Evolutionary conservation across 2,329 filamentous ascomycete genomes (phyloP).

Genomic region (Fusarium illudens): DNA sequence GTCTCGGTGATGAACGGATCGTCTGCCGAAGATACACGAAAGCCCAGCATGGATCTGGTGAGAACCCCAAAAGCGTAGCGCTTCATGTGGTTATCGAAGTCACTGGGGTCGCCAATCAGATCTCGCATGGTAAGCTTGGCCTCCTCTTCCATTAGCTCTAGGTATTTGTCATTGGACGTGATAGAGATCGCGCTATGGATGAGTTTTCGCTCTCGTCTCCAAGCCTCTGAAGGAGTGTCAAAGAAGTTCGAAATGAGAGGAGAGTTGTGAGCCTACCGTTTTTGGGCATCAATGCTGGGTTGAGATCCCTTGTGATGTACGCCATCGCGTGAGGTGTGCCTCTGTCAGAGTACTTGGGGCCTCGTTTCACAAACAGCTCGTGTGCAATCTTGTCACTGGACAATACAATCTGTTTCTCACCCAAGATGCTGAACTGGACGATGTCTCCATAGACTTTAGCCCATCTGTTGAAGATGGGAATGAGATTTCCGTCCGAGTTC

Average conservation of each 20-base stretch:
- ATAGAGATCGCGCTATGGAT: conserved; percentile 1
- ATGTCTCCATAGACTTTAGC: background rate
- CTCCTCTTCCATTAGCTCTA: background rate
- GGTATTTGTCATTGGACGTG: background rate
- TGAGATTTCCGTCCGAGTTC: background rate
- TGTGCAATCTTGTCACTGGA: background rate
- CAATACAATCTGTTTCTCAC: background rate
- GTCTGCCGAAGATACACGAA: background rate
- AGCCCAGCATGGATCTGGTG: conserved; percentile 1
- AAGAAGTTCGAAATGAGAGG: too few species aligned
- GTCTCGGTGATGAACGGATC: background rate
- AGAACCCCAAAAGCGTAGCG: conserved; percentile 3
- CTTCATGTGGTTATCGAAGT: background rate
- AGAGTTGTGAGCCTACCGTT: background rate
- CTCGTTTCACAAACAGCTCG: background rate
- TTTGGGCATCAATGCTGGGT: background rate
- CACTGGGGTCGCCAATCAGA: background rate
- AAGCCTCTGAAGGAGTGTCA: background rate
- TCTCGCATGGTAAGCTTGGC: background rate
- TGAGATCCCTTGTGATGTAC: background rate
- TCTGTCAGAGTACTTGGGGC: background rate
- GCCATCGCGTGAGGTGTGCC: background rate
- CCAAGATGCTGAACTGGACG: conserved; percentile 2
- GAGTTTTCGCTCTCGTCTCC: conserved; percentile 3
- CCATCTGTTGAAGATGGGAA: conserved; percentile 5